Conservation (phyloP, 768 basidiomycete species). For the Lentinula raphanica region DNA sequence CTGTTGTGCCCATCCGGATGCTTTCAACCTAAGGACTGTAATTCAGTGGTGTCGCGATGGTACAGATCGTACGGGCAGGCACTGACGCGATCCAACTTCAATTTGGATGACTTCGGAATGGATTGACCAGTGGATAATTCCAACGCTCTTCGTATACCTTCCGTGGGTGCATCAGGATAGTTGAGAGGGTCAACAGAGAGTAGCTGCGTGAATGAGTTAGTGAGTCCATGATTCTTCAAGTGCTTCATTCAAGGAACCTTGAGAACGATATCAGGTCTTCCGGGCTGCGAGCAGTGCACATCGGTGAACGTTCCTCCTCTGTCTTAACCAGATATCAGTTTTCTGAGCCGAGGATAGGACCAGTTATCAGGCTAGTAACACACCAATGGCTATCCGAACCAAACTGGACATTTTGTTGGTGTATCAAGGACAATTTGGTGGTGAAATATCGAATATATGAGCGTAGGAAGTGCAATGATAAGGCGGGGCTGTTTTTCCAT, state of each 20-base stretch:
- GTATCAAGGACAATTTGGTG: too few relatives aligned
- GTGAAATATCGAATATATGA: too few relatives aligned
- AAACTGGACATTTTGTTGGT: background rate
- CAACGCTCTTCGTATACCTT: constrained; percentile 1
- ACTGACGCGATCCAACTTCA: background rate
- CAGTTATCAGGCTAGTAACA: background rate
- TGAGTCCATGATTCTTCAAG: background rate
- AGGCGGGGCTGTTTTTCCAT: too few relatives aligned
- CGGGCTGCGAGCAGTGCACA: background rate
- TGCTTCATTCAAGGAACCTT: background rate
- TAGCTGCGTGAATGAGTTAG: background rate
- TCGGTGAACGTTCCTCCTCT: constrained; percentile 6
- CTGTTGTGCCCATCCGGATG: constrained; percentile 14
- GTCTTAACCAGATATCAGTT: background rate
- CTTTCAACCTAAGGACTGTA: constrained; percentile 4
- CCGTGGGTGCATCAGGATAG: constrained; percentile 1
- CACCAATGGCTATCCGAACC: background rate
- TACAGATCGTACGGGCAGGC: too few relatives aligned
- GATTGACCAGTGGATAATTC: background rate
- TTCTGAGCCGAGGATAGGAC: background rate
- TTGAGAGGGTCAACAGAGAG: background rate
- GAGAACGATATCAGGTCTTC: background rate
- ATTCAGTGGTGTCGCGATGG: background rate
- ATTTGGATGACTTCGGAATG: background rate
- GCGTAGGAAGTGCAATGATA: too few relatives aligned